Evolutionary conservation across 2,329 filamentous ascomycete species (phyloP), one percentile per base, ranked within the genome.

Genomic region (Alternaria sp.): DNA sequence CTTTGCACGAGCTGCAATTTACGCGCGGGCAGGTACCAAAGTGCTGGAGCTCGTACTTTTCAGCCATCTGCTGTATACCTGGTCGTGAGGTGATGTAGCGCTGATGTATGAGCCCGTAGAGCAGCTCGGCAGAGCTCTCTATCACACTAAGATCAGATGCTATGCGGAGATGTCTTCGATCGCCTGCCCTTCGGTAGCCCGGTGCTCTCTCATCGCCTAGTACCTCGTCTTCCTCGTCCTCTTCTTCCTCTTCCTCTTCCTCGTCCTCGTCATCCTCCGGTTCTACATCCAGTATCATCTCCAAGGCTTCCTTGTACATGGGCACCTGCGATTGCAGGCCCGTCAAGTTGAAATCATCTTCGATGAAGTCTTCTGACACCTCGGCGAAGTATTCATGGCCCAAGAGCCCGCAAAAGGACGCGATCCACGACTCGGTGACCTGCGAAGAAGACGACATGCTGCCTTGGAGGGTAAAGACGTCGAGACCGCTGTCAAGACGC

Each of bases 361-460:
- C 95, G 75, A 99, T 98, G 72, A 99, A 99, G 74, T 99, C 95
- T 80, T 99, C 95, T 44, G 92, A 95, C 50, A 99, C 94, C 82
- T 99, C 95, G 63, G 95, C 95, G 79, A 99, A 99, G 82, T 98
- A 99, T 80, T 99, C 95, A 78, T 99, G 95, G 62, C 95, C 95
- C 60, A 98, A 86, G 44, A 98, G 84, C 37, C 92, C 93, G 83
- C 95, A 99, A 79, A 97, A 99, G 58, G 93, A 96, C 64, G 92
- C 90, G 82, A 99, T 98, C 95, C 95, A 99, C 55, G 93, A 96
- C 83, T 99, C 95, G 68, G 85, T 83, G 41, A 85, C 83, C 66
- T 84, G 82, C 39, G 83, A 85, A 28, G 82, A 84, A 56, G 83
- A 83, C 58, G 84, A 85, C 84, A 86, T 86, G 72, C 41, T 66